These are phyloP conservation scores for Neurospora sublineolata DNA, from an alignment of 495 filamentous ascomycete species.

Conservation along the genomic window DNA sequence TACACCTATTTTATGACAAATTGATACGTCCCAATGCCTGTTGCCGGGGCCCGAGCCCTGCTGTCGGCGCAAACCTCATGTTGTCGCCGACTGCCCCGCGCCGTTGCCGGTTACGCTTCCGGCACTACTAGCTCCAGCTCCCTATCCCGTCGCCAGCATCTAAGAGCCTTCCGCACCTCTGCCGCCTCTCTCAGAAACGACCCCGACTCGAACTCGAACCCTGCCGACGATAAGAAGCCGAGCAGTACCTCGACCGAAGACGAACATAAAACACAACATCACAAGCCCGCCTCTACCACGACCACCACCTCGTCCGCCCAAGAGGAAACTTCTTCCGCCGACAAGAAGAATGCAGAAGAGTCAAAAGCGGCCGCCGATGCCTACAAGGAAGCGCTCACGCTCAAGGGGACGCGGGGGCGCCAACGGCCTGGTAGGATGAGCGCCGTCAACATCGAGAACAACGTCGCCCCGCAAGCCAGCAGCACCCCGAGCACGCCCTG, in stretches of 20 bases:
- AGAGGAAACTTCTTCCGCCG: background rate
- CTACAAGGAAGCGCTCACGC: background rate
- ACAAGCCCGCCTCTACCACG: background rate
- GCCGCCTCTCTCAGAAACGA: conserved; percentile 5
- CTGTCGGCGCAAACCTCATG: conserved; percentile 13
- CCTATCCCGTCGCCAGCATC: background rate
- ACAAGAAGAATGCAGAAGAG: background rate
- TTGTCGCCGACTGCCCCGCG: conserved; percentile 11
- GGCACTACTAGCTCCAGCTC: background rate
- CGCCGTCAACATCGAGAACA: conserved; percentile 1
- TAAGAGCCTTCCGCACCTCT: conserved; percentile 13
- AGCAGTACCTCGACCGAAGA: background rate
- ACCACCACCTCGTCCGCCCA: background rate
- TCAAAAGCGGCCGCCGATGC: background rate
- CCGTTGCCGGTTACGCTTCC: background rate
- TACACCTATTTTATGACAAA: too few relatives aligned
- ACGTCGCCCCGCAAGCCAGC: background rate
- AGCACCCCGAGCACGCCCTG: conserved; percentile 11
- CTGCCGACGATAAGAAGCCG: background rate
- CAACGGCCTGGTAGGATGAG: background rate
- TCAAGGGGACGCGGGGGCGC: background rate
- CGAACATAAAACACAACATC: background rate
- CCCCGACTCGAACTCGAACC: conserved; percentile 3
- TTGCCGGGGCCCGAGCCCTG: conserved; percentile 23
- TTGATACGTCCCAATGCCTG: conserved; percentile 16